A percentile compares a stretch with the other conserved stretches of the same genome.
Evolutionary conservation across 805 yeast genomes (phyloP).

Genomic region (Candida corydali): DNA sequence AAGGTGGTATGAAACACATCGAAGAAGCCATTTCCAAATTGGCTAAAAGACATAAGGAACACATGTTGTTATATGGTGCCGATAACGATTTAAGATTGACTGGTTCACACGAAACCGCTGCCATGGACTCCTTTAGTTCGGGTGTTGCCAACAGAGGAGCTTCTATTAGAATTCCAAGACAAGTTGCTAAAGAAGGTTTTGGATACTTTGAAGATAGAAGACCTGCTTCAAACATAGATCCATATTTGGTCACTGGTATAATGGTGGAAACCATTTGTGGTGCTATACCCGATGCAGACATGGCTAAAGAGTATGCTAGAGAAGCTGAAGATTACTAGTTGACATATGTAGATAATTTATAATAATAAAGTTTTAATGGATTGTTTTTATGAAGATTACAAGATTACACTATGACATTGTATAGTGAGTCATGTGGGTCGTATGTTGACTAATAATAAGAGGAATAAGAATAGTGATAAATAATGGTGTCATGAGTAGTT

Average conservation of each 20-base stretch:
- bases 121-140: constrained; percentile 82
- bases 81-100: constrained; percentile 95
- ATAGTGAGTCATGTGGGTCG: too few species aligned
- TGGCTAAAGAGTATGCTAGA: constrained; percentile 85
- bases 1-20: constrained; percentile 95
- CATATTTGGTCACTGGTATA: constrained; percentile 97
- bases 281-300: constrained; percentile 90
- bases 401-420: too few species aligned
- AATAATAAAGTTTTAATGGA: not conserved
- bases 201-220: constrained; percentile 99
- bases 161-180: constrained; percentile 96
- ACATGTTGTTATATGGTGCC: constrained; percentile 89
- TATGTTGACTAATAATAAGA: too few species aligned
- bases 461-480: too few species aligned
- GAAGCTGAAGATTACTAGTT: constrained; percentile 35
- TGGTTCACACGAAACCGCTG: constrained; percentile 98
- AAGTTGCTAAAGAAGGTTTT: constrained; percentile 95
- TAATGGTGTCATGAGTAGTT: too few species aligned
- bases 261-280: constrained; percentile 97
- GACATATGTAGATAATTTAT: not conserved
- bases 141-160: constrained; percentile 99
- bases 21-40: constrained; percentile 91
- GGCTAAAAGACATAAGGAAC: constrained; percentile 95
- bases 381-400: not conserved
- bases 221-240: constrained; percentile 99